These are phyloP conservation scores for Hyaloscypha variabilis DNA, from an alignment of 495 filamentous ascomycete species.

Conservation along the genomic window DNA sequence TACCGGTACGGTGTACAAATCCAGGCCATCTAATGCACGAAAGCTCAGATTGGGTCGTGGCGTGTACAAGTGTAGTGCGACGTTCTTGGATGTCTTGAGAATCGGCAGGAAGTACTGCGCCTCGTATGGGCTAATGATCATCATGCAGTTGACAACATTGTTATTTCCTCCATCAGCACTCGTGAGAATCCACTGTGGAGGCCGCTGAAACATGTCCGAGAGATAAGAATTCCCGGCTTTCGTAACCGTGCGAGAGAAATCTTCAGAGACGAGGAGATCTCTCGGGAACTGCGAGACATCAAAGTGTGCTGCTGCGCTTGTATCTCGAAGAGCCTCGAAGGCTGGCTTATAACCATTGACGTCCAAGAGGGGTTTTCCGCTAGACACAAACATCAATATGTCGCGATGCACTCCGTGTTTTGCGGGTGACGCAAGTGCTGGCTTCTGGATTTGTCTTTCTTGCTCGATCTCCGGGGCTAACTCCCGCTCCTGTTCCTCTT, in stretches of 20 bases:
- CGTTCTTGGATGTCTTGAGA: constrained; percentile 37
- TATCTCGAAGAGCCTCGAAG: constrained; percentile 19
- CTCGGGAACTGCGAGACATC: constrained; percentile 41
- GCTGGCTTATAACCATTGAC: background rate
- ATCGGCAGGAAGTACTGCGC: constrained; percentile 52
- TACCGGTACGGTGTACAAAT: background rate
- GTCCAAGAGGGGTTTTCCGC: background rate
- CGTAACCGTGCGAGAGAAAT: constrained; percentile 57
- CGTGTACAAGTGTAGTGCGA: constrained; percentile 59
- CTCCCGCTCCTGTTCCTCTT: constrained; percentile 75
- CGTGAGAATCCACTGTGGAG: constrained; percentile 63
- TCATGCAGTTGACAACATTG: background rate
- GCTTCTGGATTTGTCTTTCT: constrained; percentile 57
- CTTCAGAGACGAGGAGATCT: constrained; percentile 53
- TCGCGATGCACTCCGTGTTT: constrained; percentile 49
- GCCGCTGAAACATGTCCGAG: constrained; percentile 56
- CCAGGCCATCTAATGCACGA: constrained; percentile 2
- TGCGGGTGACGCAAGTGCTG: constrained; percentile 39
- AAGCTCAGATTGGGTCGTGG: constrained; percentile 51
- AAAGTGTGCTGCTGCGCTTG: constrained; percentile 38
- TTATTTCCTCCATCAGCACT: background rate
- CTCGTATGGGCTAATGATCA: constrained; percentile 57
- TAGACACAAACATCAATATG: constrained; percentile 32
- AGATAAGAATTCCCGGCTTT: constrained; percentile 8
- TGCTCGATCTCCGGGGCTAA: constrained; percentile 63